phyloP scores from a whole-genome alignment of 202 grass and related monocot species.

The Bolboschoenoplectus hybrid region DNA sequence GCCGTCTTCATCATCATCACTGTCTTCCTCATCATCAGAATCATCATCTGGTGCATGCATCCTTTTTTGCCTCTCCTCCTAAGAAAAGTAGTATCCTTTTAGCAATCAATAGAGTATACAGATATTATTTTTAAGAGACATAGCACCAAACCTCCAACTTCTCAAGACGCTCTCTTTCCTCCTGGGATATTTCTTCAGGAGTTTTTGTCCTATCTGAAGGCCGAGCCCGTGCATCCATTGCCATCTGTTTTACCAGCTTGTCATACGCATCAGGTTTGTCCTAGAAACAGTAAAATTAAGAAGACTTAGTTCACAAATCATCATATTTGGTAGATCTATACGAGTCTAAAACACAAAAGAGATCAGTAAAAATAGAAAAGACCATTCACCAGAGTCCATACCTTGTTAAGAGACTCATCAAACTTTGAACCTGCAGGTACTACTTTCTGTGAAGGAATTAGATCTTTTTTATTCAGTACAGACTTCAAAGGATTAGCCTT shows the following conservation, averaged over 20 bases:
- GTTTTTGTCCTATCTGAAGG: conserved; percentile 91
- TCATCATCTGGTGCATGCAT: conserved; percentile 57
- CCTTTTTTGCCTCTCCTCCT: conserved; percentile 83
- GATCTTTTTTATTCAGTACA: conserved; percentile 53
- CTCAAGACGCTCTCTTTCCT: conserved; percentile 89
- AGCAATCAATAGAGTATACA: not conserved
- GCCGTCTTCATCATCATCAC: conserved; percentile 45
- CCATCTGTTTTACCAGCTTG: conserved; percentile 93
- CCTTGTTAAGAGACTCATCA: conserved; percentile 61
- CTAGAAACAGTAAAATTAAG: conserved; percentile 43
- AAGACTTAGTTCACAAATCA: not conserved
- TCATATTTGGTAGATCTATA: not conserved
- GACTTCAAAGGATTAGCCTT: conserved; percentile 51
- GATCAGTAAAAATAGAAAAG: not conserved
- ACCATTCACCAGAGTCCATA: conserved; percentile 29
- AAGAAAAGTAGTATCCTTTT: conserved; percentile 9
- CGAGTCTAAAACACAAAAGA: conserved; percentile 15
- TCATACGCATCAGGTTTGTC: conserved; percentile 72
- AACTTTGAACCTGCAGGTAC: conserved; percentile 43
- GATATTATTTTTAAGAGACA: conserved; percentile 29
- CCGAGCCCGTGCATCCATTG: conserved; percentile 75
- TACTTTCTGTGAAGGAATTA: conserved; percentile 40
- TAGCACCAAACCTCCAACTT: conserved; percentile 73
- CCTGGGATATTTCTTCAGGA: conserved; percentile 85
- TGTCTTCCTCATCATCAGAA: conserved; percentile 53